These are phyloP conservation scores for Arxiozyma slooffiae DNA, from an alignment of 1,139 yeast species.

Conservation along the genomic window DNA sequence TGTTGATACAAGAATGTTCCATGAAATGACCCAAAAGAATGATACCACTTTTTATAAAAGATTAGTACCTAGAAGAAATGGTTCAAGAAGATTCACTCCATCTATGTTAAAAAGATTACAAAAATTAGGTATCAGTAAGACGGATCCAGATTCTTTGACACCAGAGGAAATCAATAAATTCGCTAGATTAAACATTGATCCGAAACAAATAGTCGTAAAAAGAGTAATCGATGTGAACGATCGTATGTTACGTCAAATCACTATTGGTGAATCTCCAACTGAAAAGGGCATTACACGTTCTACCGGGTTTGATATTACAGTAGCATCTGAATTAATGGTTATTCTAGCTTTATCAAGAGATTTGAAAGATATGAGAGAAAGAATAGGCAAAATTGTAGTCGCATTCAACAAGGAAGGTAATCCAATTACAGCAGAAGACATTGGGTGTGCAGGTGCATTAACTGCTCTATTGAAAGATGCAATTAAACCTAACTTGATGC, in stretches of 20 bases:
- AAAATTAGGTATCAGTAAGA: conserved; percentile 54
- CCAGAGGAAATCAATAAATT: conserved; percentile 54
- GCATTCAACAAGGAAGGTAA: conserved; percentile 54
- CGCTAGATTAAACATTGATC: conserved; percentile 61
- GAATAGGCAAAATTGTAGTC: conserved; percentile 64
- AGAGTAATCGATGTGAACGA: conserved; percentile 78
- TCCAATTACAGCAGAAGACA: conserved; percentile 69
- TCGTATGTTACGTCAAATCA: conserved; percentile 63
- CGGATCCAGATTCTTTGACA: conserved; percentile 59
- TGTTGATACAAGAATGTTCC: conserved; percentile 76
- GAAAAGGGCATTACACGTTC: conserved; percentile 66
- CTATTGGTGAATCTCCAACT: conserved; percentile 68
- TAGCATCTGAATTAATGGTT: conserved; percentile 77
- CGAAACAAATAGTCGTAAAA: conserved; percentile 62
- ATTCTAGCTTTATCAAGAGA: conserved; percentile 63
- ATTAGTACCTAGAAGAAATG: conserved; percentile 62
- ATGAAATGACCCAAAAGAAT: conserved; percentile 59
- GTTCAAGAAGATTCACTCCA: conserved; percentile 52
- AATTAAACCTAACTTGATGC: conserved; percentile 78
- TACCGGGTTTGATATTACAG: conserved; percentile 74
- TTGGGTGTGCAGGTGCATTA: conserved; percentile 73
- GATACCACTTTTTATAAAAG: conserved; percentile 57
- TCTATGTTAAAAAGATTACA: conserved; percentile 56
- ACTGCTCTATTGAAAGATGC: conserved; percentile 73
- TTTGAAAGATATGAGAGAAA: conserved; percentile 54